These are phyloP conservation scores for Syzygium oleosum DNA, from an alignment of 345 rosid genomes.

Conservation along the genomic window DNA sequence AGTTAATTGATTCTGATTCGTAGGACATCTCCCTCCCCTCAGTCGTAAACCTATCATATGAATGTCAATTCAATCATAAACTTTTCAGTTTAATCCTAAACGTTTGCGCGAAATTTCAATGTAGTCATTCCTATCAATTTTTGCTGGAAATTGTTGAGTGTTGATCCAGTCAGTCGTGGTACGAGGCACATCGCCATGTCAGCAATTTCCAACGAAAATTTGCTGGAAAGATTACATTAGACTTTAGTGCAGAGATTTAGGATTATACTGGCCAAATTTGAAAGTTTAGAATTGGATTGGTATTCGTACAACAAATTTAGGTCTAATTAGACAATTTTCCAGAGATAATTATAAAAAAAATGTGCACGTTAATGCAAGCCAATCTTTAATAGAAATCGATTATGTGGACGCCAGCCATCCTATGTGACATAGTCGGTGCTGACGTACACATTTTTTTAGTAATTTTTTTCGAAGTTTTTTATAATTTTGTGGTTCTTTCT, in stretches of 20 bases:
- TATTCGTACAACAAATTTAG: not conserved
- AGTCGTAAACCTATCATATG: rapidly evolving
- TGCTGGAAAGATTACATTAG: rapidly evolving
- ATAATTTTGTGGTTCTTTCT: too few relatives aligned
- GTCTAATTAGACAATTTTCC: not conserved
- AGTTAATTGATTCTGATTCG: not conserved
- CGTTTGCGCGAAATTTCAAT: not conserved
- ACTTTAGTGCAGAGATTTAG: rapidly evolving
- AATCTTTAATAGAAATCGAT: too few relatives aligned
- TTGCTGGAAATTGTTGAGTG: rapidly evolving
- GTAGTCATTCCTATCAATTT: rapidly evolving
- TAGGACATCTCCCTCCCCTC: not conserved
- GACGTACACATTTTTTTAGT: too few relatives aligned
- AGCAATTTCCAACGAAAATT: rapidly evolving
- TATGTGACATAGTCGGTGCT: too few relatives aligned
- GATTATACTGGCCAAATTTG: rapidly evolving
- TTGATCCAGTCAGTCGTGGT: not conserved
- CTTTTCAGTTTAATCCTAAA: not conserved
- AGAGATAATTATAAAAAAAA: not conserved
- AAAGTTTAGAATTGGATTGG: rapidly evolving
- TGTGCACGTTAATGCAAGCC: too few relatives aligned
- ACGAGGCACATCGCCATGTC: rapidly evolving
- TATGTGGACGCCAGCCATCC: too few relatives aligned
- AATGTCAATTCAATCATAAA: not conserved
- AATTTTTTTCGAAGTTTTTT: too few relatives aligned